Evolutionary conservation across 1,139 yeast genomes (phyloP).

Genomic region (Blastobotrys ciferrii): DNA sequence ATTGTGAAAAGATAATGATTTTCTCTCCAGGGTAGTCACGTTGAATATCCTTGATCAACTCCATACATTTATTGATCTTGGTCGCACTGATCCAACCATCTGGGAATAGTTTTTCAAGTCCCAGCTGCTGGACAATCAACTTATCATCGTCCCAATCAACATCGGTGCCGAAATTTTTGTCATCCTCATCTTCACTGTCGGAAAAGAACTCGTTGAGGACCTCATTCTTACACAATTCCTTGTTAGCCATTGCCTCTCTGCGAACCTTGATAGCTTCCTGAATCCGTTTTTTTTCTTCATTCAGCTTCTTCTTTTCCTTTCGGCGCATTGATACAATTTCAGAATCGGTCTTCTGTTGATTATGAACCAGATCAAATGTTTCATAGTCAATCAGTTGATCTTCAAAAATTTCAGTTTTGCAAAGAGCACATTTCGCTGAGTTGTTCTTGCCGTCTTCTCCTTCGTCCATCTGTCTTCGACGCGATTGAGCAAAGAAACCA

Average conservation of each 20-base stretch:
- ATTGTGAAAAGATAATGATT: constrained; percentile 79
- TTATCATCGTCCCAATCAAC: constrained; percentile 15
- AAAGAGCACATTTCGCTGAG: constrained; percentile 18
- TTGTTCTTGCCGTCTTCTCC: constrained; percentile 4
- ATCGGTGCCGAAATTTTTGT: constrained; percentile 9
- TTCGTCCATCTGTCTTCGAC: not conserved
- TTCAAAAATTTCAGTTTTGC: constrained; percentile 24
- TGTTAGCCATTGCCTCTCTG: not conserved
- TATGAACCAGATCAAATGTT: constrained; percentile 30
- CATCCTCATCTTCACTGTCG: constrained; percentile 11
- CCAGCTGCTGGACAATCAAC: constrained; percentile 27
- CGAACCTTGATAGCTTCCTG: constrained; percentile 6
- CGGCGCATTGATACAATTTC: constrained; percentile 23
- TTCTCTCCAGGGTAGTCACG: constrained; percentile 53
- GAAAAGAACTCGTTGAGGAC: constrained; percentile 1
- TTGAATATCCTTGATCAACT: constrained; percentile 45
- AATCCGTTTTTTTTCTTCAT: constrained; percentile 9
- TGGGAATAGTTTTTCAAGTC: constrained; percentile 29
- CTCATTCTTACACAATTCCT: constrained; percentile 7
- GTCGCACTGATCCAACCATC: constrained; percentile 38
- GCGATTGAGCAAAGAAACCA: constrained; percentile 20
- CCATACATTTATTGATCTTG: constrained; percentile 52
- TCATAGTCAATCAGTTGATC: constrained; percentile 26
- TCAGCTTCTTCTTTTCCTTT: constrained; percentile 7
- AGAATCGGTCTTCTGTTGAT: constrained; percentile 23